Evolutionary conservation across 1,284 basidiomycete genomes (phyloP), one percentile per base, ranked within the genome.

Genomic region (Rhizoctonia solani): DNA sequence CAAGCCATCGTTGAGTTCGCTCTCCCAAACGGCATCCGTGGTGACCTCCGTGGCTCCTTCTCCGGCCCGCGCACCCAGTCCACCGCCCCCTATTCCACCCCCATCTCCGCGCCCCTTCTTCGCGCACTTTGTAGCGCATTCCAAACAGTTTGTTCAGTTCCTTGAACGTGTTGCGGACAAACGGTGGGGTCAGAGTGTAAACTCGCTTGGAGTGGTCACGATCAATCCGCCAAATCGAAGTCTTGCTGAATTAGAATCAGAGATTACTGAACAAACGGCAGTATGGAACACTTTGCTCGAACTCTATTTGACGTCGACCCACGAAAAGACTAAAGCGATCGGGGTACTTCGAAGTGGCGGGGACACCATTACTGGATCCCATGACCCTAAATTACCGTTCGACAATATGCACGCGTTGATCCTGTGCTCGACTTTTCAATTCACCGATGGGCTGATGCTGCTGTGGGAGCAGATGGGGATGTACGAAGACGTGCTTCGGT

Each of bases 251-350:
- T 46, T 44, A 27, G 58, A 63, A n/a, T 44, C 68, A 2, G 63
- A 67, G 21, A 29, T 54, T n/a, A 46, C 50, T 21, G 71, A 97
- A 74, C 93, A 96, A 75, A 82, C 85, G 11, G 89, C 93, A 0
- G 88, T 98, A 13, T 98, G 96, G 95, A 98, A 97, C 77, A 98
- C 96, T 1, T 80, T 99, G 1, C 80, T 99, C 59, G 96, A 99
- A 77, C 83, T 99, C 16, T 98, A 98, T 75, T 85, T 99, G 27
- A 71, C 71, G 16, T 11, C 72, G 1, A 71, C 75, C 0, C 37
- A 72, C 16, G 71, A 71, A 21, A 71, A 71, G 41, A 67, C 70
- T 3, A 74, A 74, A 71, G 66, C 42, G 54, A 66, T 93, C 58
- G 82, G 81, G 1, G 76, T 96, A 0, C 81, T 97, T 19, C 77